Evolutionary conservation across 164 flowering plant species (phyloP), one percentile per base, ranked within the genome.

Genomic region (Macadamia integrifolia): DNA sequence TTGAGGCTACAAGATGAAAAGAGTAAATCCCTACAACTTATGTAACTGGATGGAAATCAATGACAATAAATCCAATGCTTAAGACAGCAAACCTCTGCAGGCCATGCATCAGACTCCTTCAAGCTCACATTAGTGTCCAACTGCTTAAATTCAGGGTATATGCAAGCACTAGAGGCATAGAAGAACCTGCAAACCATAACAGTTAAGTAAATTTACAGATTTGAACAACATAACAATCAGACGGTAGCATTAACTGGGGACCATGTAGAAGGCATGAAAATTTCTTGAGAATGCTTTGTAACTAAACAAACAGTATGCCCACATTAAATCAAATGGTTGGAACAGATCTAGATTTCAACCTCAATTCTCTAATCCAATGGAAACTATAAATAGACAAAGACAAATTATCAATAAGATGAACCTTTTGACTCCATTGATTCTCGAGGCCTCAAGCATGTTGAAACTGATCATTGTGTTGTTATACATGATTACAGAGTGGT

Each of bases 71-170:
- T 13, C 9, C 12, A 61, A 28, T 10, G 28, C 9, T 23, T 35
- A 70, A 6, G 66, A 35, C 17, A 58, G 65, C 71, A 60, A 76
- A 94, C 98, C 97, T 94, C 98, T 1, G 98, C 98, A 79, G 98
- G 98, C 98, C 97, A 94, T 6, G 98, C 98, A 78, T 94, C 97
- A 66, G 98, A 80, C 76, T 94, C 98, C 85, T 92, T 91, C 89
- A 94, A 81, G 90, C 98, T 93, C 77, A 94, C 98, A 82, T 92
- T 90, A 55, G 98, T 94, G 30, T 94, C 98, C 87, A 94, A 72
- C 75, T 94, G 98, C 89, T 92, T 94, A 76, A 90, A 94, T 74
- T 94, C 97, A 44, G 98, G 98, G 72, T 94, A 94, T 69, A 94
- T 92, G 74, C 97, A 94, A 66, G 98, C 98, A 80, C 98, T 94